Evolutionary conservation across 2,329 filamentous ascomycete genomes (phyloP).

Genomic region (Nigrospora oryzae): DNA sequence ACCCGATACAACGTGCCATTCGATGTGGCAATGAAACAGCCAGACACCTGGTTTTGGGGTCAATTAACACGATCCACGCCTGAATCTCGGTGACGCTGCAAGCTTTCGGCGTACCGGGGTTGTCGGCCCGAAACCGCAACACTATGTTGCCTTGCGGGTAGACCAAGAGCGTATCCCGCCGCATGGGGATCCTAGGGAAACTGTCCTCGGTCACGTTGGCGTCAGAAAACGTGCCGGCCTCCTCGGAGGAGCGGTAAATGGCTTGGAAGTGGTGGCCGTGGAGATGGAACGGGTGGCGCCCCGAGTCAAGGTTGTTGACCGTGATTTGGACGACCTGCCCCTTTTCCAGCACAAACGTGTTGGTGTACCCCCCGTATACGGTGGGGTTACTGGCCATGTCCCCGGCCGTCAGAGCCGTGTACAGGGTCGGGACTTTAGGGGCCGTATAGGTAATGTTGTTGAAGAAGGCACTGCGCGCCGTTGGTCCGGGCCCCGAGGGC

Average conservation of each 20-base stretch:
- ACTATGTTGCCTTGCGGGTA: constrained; percentile 60
- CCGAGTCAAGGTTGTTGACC: constrained; percentile 66
- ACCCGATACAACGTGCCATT: constrained; percentile 67
- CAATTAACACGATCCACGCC: not conserved
- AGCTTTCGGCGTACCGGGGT: constrained; percentile 38
- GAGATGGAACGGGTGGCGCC: constrained; percentile 69
- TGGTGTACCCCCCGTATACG: constrained; percentile 59
- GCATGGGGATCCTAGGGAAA: constrained; percentile 49
- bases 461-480: constrained; percentile 43
- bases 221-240: constrained; percentile 46
- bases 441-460: constrained; percentile 69
- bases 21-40: constrained; percentile 75
- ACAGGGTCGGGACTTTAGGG: constrained; percentile 73
- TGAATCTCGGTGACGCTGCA: not conserved
- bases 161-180: constrained; percentile 61
- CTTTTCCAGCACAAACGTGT: constrained; percentile 59
- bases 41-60: constrained; percentile 38
- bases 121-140: constrained; percentile 58
- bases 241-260: constrained; percentile 49
- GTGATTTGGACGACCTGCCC: constrained; percentile 64
- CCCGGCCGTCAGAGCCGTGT: constrained; percentile 61
- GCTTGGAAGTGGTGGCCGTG: constrained; percentile 72
- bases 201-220: constrained; percentile 32
- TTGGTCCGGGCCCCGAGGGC: not conserved
- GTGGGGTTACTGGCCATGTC: constrained; percentile 47